These are phyloP conservation scores for Pezicula neosporulosa DNA, from an alignment of 2,329 filamentous ascomycete genomes.

Conservation along the genomic window DNA sequence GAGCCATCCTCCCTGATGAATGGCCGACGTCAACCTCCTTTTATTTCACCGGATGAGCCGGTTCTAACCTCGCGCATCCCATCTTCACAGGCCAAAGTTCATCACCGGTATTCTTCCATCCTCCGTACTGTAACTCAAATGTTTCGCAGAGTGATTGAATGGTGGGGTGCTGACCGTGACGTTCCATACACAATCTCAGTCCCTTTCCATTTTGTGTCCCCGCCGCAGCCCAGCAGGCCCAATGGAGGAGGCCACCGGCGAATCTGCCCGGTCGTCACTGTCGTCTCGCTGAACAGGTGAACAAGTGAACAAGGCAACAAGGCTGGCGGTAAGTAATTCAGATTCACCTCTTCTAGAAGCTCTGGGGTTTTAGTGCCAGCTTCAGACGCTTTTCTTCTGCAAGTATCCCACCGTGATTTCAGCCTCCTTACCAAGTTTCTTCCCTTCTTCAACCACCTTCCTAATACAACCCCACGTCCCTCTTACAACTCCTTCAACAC, in stretches of 20 bases:
- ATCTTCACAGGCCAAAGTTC: neutral
- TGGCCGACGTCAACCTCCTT: too few relatives aligned
- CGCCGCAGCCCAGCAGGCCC: neutral
- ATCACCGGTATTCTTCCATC: too few relatives aligned
- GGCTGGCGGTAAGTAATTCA: neutral
- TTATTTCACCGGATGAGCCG: too few relatives aligned
- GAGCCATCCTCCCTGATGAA: too few relatives aligned
- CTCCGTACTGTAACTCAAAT: too few relatives aligned
- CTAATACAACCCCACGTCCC: neutral
- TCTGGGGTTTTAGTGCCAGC: too few relatives aligned
- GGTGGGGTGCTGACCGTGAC: slow-evolving; percentile 1
- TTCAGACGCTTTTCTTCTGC: too few relatives aligned
- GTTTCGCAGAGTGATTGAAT: neutral
- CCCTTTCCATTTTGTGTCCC: neutral
- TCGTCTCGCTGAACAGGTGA: neutral
- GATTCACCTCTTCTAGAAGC: neutral
- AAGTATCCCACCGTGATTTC: neutral
- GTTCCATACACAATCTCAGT: slow-evolving; percentile 2
- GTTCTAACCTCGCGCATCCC: too few relatives aligned
- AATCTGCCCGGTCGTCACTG: neutral
- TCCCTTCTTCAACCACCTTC: neutral
- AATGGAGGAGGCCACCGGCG: neutral
- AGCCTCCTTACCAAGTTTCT: neutral
- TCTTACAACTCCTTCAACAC: neutral
- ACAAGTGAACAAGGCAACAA: too few relatives aligned